Conservation (phyloP, 2,329 filamentous ascomycete genomes). For the Tolypocladium nubicola region DNA sequence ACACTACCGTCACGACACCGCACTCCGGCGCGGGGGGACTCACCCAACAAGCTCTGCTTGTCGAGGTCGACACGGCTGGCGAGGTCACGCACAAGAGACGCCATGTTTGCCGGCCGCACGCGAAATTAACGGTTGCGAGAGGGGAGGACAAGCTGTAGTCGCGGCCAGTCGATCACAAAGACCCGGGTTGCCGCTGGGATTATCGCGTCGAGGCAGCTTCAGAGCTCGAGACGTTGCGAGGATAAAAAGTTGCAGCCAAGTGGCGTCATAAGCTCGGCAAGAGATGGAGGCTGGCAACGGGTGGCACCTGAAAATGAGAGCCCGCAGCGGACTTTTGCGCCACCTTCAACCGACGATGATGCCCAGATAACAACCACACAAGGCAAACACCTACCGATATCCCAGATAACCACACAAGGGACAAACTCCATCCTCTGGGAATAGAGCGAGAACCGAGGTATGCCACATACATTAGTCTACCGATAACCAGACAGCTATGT, state of each 20-base stretch:
- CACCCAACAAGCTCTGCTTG: conserved; percentile 58
- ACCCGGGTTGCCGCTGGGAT: neutral
- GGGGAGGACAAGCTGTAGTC: neutral
- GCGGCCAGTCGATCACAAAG: neutral
- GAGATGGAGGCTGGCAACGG: neutral
- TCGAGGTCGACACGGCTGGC: conserved; percentile 58
- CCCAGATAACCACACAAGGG: neutral
- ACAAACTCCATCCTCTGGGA: no score
- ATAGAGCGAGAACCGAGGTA: neutral
- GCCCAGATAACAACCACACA: neutral
- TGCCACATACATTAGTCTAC: neutral
- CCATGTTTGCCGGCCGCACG: conserved; percentile 21
- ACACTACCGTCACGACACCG: neutral
- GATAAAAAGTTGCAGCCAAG: neutral
- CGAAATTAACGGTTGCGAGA: neutral
- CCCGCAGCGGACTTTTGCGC: neutral
- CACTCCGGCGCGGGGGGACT: conserved; percentile 14
- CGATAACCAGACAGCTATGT: neutral
- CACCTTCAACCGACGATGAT: neutral
- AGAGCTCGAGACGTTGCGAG: neutral
- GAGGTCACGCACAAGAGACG: conserved; percentile 28
- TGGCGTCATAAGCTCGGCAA: neutral
- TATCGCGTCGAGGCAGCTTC: neutral
- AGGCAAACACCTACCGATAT: no score
- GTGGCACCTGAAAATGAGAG: neutral